Conservation (phyloP, 306 rosid species). For the Dalbergia cultrata region DNA sequence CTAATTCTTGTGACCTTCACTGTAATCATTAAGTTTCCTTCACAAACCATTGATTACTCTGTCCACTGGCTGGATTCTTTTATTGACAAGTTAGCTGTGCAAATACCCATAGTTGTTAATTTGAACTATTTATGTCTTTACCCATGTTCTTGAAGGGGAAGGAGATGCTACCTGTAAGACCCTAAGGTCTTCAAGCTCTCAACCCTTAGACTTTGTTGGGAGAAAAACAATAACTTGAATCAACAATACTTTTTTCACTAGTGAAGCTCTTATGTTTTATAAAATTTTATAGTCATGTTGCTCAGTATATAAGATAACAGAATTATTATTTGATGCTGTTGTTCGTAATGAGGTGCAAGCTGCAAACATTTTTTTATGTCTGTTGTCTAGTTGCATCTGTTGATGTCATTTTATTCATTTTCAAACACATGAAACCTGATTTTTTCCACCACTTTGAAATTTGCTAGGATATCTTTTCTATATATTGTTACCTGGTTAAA, state of each 20-base stretch:
- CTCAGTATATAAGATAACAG: neutral
- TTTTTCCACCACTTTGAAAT: slow-evolving; percentile 29
- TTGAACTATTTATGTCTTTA: slow-evolving; percentile 32
- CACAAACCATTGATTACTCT: neutral
- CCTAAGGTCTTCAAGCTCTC: neutral
- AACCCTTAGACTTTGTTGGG: neutral
- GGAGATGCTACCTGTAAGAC: neutral
- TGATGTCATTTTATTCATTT: slow-evolving; percentile 15
- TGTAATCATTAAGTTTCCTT: neutral
- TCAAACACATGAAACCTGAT: slow-evolving; percentile 11
- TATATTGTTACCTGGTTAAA: slow-evolving; percentile 25
- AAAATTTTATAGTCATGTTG: neutral
- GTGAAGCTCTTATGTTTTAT: neutral
- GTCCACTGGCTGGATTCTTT: neutral
- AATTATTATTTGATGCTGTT: neutral
- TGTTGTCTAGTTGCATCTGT: neutral
- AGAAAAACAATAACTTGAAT: neutral
- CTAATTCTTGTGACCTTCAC: neutral
- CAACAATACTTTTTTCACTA: neutral
- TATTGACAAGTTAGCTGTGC: slow-evolving; percentile 8
- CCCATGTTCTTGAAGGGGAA: slow-evolving; percentile 25
- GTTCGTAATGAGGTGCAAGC: neutral
- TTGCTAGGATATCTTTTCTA: slow-evolving; percentile 19
- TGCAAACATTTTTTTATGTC: neutral
- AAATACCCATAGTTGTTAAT: slow-evolving; percentile 25